Conservation (phyloP, 2,329 filamentous ascomycete species). For the Rhynchosporium agropyri region DNA sequence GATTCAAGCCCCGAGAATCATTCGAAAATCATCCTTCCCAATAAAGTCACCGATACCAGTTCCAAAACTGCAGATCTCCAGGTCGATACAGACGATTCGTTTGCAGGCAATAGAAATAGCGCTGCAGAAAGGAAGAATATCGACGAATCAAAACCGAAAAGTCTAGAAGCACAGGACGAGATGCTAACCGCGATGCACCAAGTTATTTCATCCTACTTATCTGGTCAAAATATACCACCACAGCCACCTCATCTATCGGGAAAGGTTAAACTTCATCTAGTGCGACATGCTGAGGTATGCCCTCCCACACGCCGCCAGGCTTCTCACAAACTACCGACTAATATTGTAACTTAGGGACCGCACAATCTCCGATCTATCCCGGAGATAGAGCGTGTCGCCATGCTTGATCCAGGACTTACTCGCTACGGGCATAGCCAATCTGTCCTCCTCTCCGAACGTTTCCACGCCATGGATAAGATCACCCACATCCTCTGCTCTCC, state of each 20-base stretch:
- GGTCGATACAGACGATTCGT: too few relatives aligned
- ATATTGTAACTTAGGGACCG: constrained; percentile 52
- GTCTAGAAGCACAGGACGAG: too few relatives aligned
- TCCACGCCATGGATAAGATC: constrained; percentile 65
- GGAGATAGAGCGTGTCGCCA: constrained; percentile 66
- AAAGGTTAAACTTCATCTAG: constrained; percentile 49
- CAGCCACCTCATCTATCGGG: not conserved
- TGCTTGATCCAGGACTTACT: constrained; percentile 75
- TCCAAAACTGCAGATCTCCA: too few relatives aligned
- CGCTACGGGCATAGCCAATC: constrained; percentile 74
- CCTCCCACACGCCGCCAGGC: too few relatives aligned
- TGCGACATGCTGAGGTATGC: constrained; percentile 70
- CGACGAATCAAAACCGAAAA: too few relatives aligned
- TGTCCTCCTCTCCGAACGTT: constrained; percentile 59
- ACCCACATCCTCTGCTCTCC: constrained; percentile 76
- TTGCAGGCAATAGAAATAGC: too few relatives aligned
- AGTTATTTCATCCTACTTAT: too few relatives aligned
- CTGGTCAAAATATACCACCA: not conserved
- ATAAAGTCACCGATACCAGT: too few relatives aligned
- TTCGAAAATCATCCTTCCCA: too few relatives aligned
- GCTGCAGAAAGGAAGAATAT: too few relatives aligned
- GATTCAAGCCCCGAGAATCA: too few relatives aligned
- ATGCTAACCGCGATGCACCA: too few relatives aligned
- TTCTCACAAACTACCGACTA: constrained; percentile 42
- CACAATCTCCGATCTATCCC: constrained; percentile 67